Evolutionary conservation across 768 basidiomycete genomes (phyloP), one percentile per base, ranked within the genome.

Genomic region (Hemileccinum rubropunctum): DNA sequence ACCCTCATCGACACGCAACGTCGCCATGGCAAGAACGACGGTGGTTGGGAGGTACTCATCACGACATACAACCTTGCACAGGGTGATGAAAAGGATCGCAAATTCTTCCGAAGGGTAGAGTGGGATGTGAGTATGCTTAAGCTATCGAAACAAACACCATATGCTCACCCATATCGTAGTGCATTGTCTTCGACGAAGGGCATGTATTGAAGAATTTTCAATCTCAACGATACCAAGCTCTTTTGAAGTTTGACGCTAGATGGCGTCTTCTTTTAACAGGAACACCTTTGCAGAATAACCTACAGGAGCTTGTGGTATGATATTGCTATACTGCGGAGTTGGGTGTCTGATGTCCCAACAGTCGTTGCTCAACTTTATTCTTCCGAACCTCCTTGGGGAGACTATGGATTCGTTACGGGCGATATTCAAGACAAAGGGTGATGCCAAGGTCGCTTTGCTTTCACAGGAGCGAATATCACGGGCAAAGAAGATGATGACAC

Each of bases 401-500:
- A 79, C 88, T 6, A 75, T 93, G 62, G 84, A 82, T 23, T 82
- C 86, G 6, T 75, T 99, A 15, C 84, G 93, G 13, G 88, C 94
- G 7, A 95, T 99, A 57, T 99, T 99, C 81, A 98, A 97, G 68
- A 91, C 91, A 33, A 92, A 91, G 56, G 91, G 92, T n/a, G 91
- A 95, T 60, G 86, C 89, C 12, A 89, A 89, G 51, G 81, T 89
- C 43, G 88, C 90, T 23, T 69, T 98, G 20, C 84, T 98, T 21
- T 91, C 95, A 4, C 87, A 91, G 62, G 88, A 95, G 65, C 88
- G 97, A 43, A 90, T 98, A 20, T 92, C 91, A 17, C 75, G 95
- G 54, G 97, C 97, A 6, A 95, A 98, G 73, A 93, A 92, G 67
- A 98, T 99, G 94, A 93, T 99, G 89, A 97, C 93, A 7, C 97